Base-by-base conservation (phyloP, 106 monocot genomes). In the Xerophyta viscosa region DNA sequence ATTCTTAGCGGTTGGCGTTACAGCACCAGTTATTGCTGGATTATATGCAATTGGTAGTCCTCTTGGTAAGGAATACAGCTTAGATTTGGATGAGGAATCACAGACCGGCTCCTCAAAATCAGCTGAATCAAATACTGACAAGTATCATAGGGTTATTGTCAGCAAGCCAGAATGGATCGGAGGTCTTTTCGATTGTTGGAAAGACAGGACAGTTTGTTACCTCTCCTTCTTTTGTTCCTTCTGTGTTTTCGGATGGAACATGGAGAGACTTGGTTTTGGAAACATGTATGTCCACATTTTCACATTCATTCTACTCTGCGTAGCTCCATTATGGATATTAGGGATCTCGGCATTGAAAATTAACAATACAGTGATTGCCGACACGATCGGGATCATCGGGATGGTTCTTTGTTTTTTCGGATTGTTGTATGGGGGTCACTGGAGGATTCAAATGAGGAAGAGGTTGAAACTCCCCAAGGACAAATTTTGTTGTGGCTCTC, bases 261-360 rank as follows among this genome's bases (percentile, higher is more conserved):
- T 79, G 84, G 79, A 85, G 60, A 66, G 79, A 30, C 68, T 85
- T 9, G 79, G 84, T 5, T 62, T 85, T n/a, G 84, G 84, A 0
- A 85, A 85, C 64, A 85, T 79, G 84, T 85, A 79, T 52, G 79
- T 85, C 0, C 84, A 85, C 41, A 71, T 79, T 17, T 64, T 56
- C 43, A 85, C 84, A 0, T 80, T 85, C 54, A 14, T 72, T 5
- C 70, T 85, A 0, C 67, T 85, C 25, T 65, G 71, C 42, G 5
- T 76, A 6, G 75, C 75, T 15, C 84, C 84, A 2, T 37, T 79
- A 31, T 58, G 52, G 52, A 67, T 85, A 0, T 76, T 85, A 46
- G 54, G 30, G 20, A 64, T 66, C 0, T 20, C 84, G 2, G 79
- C 79, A 3, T 29, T 79, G 23, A 71, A 69, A 46, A 75, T 85